Percentiles rank a stretch among this genome's conserved stretches.
phyloP scores from a whole-genome alignment of 768 basidiomycete genomes.

The Gloeopeniophorella convolvens region DNA sequence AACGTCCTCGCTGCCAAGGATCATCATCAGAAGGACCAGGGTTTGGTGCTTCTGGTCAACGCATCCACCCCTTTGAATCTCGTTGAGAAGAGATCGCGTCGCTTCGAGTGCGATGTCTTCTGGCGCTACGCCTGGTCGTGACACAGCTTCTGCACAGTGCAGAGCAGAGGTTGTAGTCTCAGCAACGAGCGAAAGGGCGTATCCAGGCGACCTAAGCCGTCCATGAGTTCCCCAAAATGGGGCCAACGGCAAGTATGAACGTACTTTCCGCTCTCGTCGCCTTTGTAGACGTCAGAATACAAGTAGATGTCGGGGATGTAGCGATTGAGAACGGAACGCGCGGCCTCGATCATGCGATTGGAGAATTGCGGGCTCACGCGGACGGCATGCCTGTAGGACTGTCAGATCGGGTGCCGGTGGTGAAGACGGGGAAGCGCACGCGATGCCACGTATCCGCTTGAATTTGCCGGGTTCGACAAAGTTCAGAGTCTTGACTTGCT shows the following conservation, averaged over 20 bases:
- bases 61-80: slow-evolving; percentile 81
- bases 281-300: slow-evolving; percentile 97
- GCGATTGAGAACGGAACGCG: slow-evolving; percentile 87
- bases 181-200: slow-evolving; percentile 83
- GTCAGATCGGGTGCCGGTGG: neutral
- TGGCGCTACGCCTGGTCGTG: slow-evolving; percentile 76
- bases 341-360: slow-evolving; percentile 94
- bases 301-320: slow-evolving; percentile 98
- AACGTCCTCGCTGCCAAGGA: slow-evolving; percentile 95
- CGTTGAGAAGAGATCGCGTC: slow-evolving; percentile 68
- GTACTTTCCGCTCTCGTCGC: slow-evolving; percentile 94
- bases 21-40: slow-evolving; percentile 84
- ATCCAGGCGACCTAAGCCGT: slow-evolving; percentile 80
- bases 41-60: slow-evolving; percentile 86
- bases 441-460: slow-evolving; percentile 90
- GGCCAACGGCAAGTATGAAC: slow-evolving; percentile 26
- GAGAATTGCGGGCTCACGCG: slow-evolving; percentile 97
- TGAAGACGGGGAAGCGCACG: slow-evolving; percentile 48
- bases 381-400: slow-evolving; percentile 71
- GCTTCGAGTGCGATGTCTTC: slow-evolving; percentile 89
- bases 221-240: neutral
- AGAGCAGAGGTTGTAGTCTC: slow-evolving; percentile 89
- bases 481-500: slow-evolving; percentile 86
- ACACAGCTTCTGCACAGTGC: slow-evolving; percentile 82
- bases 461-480: slow-evolving; percentile 90